These are phyloP conservation scores for Xylariaceae sp. DNA, from an alignment of 2,329 filamentous ascomycete species.

Conservation along the genomic window DNA sequence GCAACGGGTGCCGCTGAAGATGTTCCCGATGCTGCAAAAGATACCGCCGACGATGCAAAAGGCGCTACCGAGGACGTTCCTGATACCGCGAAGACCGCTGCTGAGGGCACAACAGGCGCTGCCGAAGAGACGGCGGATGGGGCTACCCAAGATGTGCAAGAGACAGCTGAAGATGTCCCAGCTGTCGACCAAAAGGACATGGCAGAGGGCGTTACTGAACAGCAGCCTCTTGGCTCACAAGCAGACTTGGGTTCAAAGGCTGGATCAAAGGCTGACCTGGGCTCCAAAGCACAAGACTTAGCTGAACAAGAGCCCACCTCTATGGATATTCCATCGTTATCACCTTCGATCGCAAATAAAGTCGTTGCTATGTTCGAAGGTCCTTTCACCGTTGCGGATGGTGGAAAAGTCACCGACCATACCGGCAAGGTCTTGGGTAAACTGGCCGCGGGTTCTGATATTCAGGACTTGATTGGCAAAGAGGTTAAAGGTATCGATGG, in stretches of 20 bases:
- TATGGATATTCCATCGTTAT: constrained; percentile 50
- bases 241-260: too few species aligned
- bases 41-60: constrained; percentile 27
- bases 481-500: constrained; percentile 70
- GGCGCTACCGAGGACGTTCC: constrained; percentile 29
- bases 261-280: constrained; percentile 21
- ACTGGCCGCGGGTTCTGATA: constrained; percentile 35
- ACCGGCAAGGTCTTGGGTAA: constrained; percentile 62
- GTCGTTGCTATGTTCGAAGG: constrained; percentile 56
- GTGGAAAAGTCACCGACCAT: constrained; percentile 65
- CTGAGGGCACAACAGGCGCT: constrained; percentile 27
- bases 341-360: constrained; percentile 51
- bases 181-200: constrained; percentile 26
- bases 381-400: constrained; percentile 52
- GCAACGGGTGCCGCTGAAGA: constrained; percentile 29
- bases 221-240: too few species aligned
- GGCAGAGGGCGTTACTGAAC: not conserved
- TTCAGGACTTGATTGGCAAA: constrained; percentile 58
- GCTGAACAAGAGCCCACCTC: constrained; percentile 27
- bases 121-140: not conserved
- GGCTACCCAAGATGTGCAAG: constrained; percentile 20
- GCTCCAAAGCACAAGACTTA: constrained; percentile 28
- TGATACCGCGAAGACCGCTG: constrained; percentile 29
- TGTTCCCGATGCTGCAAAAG: constrained; percentile 31
- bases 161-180: constrained; percentile 31